Percentiles rank a stretch among this genome's conserved stretches.
Evolutionary conservation across 2,329 filamentous ascomycete genomes (phyloP).

Genomic region (Fusarium fracticaudum): DNA sequence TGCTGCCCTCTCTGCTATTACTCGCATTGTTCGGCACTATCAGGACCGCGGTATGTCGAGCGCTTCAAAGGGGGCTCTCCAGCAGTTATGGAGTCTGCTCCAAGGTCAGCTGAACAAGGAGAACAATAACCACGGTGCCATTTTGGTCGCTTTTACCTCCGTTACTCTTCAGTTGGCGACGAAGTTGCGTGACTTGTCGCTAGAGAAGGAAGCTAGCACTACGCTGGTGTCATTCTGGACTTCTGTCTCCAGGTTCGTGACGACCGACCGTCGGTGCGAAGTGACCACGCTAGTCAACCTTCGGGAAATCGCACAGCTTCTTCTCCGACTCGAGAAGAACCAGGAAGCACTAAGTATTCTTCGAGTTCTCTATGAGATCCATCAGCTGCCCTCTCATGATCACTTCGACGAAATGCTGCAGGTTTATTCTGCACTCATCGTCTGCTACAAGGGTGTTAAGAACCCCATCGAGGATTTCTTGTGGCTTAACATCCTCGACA

Average conservation of each 20-base stretch:
- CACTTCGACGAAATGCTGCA: background rate
- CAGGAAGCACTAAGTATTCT: background rate
- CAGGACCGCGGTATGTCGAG: background rate
- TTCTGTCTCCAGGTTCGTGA: background rate
- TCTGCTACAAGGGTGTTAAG: background rate
- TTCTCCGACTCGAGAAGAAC: background rate
- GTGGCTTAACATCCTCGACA: background rate
- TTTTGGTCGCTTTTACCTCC: background rate
- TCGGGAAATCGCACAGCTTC: background rate
- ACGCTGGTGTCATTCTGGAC: background rate
- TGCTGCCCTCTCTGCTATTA: background rate
- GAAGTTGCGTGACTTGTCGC: background rate
- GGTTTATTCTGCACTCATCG: accelerated
- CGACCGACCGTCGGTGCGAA: background rate
- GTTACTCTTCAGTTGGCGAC: background rate
- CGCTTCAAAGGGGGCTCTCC: background rate
- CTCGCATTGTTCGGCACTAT: background rate
- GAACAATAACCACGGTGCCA: background rate
- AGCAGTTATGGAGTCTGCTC: background rate
- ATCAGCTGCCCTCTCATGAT: background rate
- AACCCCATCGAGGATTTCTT: background rate
- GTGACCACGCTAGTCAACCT: background rate
- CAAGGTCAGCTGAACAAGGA: background rate
- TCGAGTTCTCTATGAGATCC: background rate
- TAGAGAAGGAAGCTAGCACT: background rate